A percentile compares a stretch with the other conserved stretches of the same genome.
These are phyloP conservation scores for Diaporthe citrichinensis DNA, from an alignment of 2,329 filamentous ascomycete species.

Conservation along the genomic window DNA sequence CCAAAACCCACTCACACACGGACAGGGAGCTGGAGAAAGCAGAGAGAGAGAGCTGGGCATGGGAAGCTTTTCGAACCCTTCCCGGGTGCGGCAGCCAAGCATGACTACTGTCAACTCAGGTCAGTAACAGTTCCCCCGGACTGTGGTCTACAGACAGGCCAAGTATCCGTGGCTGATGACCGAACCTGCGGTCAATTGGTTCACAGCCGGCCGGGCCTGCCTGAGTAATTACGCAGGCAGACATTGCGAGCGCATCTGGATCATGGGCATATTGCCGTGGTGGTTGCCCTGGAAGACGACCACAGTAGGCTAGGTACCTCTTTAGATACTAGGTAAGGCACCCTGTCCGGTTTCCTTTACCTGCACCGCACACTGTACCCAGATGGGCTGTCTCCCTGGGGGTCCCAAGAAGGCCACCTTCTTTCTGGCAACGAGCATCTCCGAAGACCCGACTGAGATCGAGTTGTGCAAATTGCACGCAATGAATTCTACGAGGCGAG, in stretches of 20 bases:
- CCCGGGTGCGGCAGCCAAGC: slow-evolving; percentile 31
- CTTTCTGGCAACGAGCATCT: slow-evolving; percentile 9
- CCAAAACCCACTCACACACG: neutral
- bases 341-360: neutral
- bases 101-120: slow-evolving; percentile 20
- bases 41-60: neutral
- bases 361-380: slow-evolving; percentile 12
- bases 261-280: neutral
- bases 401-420: neutral
- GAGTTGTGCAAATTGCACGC: slow-evolving; percentile 32
- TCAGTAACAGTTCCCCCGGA: neutral
- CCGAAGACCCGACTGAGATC: slow-evolving; percentile 23
- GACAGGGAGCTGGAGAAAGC: slow-evolving; percentile 11
- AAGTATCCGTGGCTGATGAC: slow-evolving; percentile 14
- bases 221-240: slow-evolving; percentile 4
- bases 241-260: slow-evolving; percentile 4
- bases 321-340: neutral
- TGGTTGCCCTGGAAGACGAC: slow-evolving; percentile 6
- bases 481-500: slow-evolving; percentile 33
- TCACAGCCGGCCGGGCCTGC: neutral
- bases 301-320: neutral
- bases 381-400: neutral
- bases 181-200: slow-evolving; percentile 9
- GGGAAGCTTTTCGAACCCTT: slow-evolving; percentile 27
- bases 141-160: neutral